Base-by-base conservation (phyloP, 2,329 filamentous ascomycete species). In the Pseudocercospora musae region DNA sequence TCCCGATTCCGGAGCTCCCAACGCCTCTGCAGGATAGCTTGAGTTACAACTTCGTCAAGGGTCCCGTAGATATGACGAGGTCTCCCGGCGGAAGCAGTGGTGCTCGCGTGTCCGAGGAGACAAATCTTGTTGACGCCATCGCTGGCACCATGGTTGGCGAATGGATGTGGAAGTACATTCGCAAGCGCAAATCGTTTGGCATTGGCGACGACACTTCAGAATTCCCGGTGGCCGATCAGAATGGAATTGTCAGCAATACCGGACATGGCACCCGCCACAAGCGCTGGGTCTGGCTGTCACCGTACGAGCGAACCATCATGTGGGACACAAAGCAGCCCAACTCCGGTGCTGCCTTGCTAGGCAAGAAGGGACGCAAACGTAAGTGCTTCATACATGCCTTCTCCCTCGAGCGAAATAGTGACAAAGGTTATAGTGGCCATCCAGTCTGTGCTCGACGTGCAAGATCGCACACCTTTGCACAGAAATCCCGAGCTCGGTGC, bases 261-360 rank as follows among this genome's bases (percentile, higher is more conserved):
- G 84, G 81, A 67, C 86, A 84, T 69, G 86, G 86, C 68, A 89
- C 84, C 4, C 80, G 95, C 29, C 95, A 99, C 76, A 97, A 93
- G 79, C 85, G 95, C 75, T 99, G 95, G 95, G 95, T 99, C 1
- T 99, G 95, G 95, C 85, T 99, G 66, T 95, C 94, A 18, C 95
- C 95, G 2, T 98, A 99, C 73, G 95, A 99, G 78, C 85, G 93
- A 66, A 89, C 94, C 11, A 94, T 99, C 63, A 91, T 99, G 76
- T 99, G 95, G 95, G 97, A 94, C 77, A 96, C 90, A 82, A 97
- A 96, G 81, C 95, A 99, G 78, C 95, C 95, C 15, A 91, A 88
- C 9, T 92, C 88, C 69, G 92, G 93, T 31, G 89, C 87, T 70
- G 94, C 93, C 31, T 78, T 99, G 76, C 84, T 98, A 82, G 95